A percentile compares a stretch with the other conserved stretches of the same genome.
Conservation (phyloP, 176 grass and related monocot species). For the Phoenix roebelenii region DNA sequence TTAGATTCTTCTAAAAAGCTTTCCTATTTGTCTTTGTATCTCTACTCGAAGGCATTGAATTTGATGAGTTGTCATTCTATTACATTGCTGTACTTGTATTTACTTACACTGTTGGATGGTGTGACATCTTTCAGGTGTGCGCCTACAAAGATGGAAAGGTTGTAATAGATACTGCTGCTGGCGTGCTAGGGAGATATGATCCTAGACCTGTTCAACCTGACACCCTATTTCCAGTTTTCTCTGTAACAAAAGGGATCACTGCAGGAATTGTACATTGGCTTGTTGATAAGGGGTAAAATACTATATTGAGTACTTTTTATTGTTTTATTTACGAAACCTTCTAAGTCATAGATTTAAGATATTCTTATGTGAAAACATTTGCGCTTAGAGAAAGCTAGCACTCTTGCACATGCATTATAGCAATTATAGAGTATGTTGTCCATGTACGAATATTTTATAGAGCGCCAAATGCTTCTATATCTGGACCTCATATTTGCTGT, state of each 20-base stretch:
- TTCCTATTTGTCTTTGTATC: too few relatives aligned
- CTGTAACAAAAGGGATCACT: slow-evolving; percentile 91
- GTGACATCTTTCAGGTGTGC: slow-evolving; percentile 49
- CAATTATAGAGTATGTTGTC: too few relatives aligned
- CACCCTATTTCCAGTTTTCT: slow-evolving; percentile 96
- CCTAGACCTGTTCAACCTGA: slow-evolving; percentile 88
- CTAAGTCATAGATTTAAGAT: too few relatives aligned
- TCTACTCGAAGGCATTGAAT: too few relatives aligned
- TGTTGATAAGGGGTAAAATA: slow-evolving; percentile 69
- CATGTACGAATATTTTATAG: too few relatives aligned
- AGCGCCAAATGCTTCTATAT: too few relatives aligned
- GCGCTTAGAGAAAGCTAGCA: background rate
- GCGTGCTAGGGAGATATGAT: slow-evolving; percentile 81
- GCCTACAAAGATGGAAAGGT: slow-evolving; percentile 97
- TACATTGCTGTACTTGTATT: background rate
- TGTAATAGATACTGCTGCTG: slow-evolving; percentile 94
- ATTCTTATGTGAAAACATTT: too few relatives aligned
- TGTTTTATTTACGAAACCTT: too few relatives aligned
- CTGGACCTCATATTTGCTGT: too few relatives aligned
- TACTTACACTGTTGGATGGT: background rate
- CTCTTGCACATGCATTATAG: too few relatives aligned
- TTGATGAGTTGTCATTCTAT: too few relatives aligned
- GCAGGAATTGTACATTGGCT: slow-evolving; percentile 94
- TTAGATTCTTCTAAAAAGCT: too few relatives aligned
- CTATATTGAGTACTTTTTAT: background rate